Evolutionary conservation across 1,284 basidiomycete species (phyloP), one percentile per base, ranked within the genome.

Genomic region (Ganoderma multipileum): DNA sequence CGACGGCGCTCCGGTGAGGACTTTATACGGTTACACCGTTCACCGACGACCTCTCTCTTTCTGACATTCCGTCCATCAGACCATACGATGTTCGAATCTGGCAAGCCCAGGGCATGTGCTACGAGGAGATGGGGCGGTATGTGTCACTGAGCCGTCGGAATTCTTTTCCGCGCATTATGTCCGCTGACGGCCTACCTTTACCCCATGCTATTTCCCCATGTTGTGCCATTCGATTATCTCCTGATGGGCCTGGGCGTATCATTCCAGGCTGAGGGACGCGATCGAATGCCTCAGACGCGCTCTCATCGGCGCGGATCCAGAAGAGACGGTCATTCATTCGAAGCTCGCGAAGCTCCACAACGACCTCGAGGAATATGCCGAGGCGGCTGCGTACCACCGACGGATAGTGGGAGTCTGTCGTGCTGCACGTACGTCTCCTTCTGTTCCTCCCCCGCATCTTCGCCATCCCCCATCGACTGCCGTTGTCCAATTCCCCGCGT

Each of bases 1-100:
- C 98, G 1, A 97, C 96, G 23, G 93, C 96, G 30, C 85, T 99
- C 69, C 86, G 94, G 94, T 96, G 74, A 68, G 87, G 78, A 23
- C 20, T 64, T 36, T 61, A 54, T 47, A 30, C 41, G n/a, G 39
- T 63, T 41, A 8, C 30, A 42, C 64, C 38, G 20, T 64, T 41
- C 58, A 59, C 39, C 26, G 41, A 39, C 41, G n/a, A 65, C 39
- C 58, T 28, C 23, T 42, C 54, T 55, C 39, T 8, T 42, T 36
- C 59, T 63, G 70, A 69, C 60, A 73, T 38, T 39, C 41, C n/a
- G 39, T 54, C 23, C 62, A 44, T 39, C 72, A 96, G 97, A 47
- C 97, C 98, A 16, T 99, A 98, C 79, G 98, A 99, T 79, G 93
- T 96, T 57, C 89, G 97, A 30, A 88, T 99, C 82, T 99, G 98